Conservation (phyloP, 768 basidiomycete genomes). For the Mycena vulgaris region DNA sequence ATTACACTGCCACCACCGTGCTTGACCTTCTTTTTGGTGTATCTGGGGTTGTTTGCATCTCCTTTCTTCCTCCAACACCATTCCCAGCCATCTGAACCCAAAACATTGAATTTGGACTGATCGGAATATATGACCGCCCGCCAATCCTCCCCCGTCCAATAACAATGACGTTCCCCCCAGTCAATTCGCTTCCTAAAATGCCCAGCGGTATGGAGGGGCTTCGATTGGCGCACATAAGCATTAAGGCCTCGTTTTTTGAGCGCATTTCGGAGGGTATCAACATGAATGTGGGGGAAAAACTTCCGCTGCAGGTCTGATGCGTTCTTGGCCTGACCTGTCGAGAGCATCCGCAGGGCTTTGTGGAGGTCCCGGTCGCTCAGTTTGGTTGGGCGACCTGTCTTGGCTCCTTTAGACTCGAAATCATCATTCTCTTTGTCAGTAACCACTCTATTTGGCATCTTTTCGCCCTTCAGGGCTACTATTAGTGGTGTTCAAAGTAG, state of each 20-base stretch:
- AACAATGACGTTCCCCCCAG: conserved; percentile 7
- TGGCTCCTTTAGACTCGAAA: not conserved
- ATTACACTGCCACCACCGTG: not conserved
- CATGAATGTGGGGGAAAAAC: conserved; percentile 6
- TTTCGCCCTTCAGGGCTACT: conserved; percentile 1
- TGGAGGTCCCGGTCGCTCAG: not conserved
- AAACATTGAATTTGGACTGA: conserved; percentile 14
- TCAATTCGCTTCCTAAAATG: not conserved
- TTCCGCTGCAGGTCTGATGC: conserved; percentile 15
- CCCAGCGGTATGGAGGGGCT: not conserved
- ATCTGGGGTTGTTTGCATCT: conserved; percentile 5
- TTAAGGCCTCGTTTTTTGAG: not conserved
- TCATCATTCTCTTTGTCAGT: conserved; percentile 12
- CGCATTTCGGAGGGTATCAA: no score
- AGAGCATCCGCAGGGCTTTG: conserved; percentile 1
- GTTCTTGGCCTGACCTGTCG: not conserved
- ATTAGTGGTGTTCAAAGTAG: conserved; percentile 16
- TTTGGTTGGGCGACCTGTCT: not conserved
- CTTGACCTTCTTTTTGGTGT: not conserved
- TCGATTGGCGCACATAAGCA: conserved; percentile 1
- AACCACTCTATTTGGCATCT: conserved; percentile 2
- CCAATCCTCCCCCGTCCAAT: no score
- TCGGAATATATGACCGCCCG: conserved; percentile 10
- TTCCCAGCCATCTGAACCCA: conserved; percentile 6
- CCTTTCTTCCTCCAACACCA: conserved; percentile 4